Conservation (phyloP, 768 basidiomycete genomes). For the Agrocybe praecox region DNA sequence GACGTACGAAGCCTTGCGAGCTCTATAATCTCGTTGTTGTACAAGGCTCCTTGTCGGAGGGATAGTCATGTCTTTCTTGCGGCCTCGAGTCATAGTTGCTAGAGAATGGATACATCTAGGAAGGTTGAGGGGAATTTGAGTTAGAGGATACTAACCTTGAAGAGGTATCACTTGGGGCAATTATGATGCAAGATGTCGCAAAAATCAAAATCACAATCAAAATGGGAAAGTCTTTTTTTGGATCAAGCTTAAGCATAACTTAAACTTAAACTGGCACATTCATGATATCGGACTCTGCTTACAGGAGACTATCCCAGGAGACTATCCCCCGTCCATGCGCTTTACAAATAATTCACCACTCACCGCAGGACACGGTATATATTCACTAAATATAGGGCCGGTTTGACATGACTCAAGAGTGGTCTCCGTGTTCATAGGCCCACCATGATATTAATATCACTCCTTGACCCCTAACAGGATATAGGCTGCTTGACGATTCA, state of each 20-base stretch:
- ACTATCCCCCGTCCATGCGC: no score
- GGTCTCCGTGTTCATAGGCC: background rate
- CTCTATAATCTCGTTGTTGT: conserved; percentile 68
- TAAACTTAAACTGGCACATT: no score
- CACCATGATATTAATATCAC: background rate
- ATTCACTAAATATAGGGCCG: background rate
- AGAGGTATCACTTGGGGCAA: conserved; percentile 25
- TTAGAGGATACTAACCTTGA: conserved; percentile 4
- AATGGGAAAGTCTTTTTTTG: conserved; percentile 13
- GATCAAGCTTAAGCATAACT: background rate
- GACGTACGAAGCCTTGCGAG: conserved; percentile 59
- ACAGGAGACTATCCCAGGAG: no score
- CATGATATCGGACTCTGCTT: no score
- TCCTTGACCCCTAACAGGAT: background rate
- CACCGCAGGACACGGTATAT: background rate
- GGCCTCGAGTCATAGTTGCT: conserved; percentile 58
- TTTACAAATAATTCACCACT: no score
- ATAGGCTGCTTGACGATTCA: background rate
- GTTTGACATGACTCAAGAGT: no score
- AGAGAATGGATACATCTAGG: conserved; percentile 13
- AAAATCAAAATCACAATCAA: conserved; percentile 29
- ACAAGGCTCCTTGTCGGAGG: conserved; percentile 59
- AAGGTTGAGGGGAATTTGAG: conserved; percentile 11
- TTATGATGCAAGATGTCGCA: conserved; percentile 40
- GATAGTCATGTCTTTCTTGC: conserved; percentile 65